Base-by-base conservation (phyloP, 257 asterid species). In the Leptodermis oblonga region DNA sequence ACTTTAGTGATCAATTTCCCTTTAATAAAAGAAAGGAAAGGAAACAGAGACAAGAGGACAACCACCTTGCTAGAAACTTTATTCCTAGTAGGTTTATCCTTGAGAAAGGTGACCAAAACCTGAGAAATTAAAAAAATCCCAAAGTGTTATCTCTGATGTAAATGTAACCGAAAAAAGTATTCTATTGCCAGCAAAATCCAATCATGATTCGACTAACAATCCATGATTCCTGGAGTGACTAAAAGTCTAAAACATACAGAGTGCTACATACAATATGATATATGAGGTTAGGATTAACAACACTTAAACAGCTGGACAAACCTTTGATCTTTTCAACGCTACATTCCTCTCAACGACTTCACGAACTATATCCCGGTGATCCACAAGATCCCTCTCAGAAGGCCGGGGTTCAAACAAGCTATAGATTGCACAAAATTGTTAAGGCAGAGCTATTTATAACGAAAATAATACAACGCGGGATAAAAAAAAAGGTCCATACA, bases 361-460 rank as follows among this genome's bases (percentile, higher is more conserved):
- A 9, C 52, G 36, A 72, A 94, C 88, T 75, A 91, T 77, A 70
- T 75, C 48, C 58, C 84, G 55, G 78, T 90, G 90, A 53, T 77
- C 79, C 61, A 61, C 77, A 51, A 94, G 78, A 85, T 94, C 99
- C 66, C 81, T 87, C 83, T 74, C 86, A 22, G 87, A 84, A 73
- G 97, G 97, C 80, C 68, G 72, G 46, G 71, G 77, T 79, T 85
- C 92, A 28, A 82, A 85, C 76, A 71, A 76, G 78, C 95, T 87
- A 68, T 51, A 74, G 74, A 72, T 68, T 39, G 49, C 76, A 75
- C 69, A 76, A 43, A 60, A 63, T 65, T 20, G 60, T 74, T 34
- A 77, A 55, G 60, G 6, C 18, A 58, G 23, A 45, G 63, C 15
- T 67, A 46, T 43, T n/a, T n/a, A n/a, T n/a, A 10, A 52, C 62